phyloP scores from a whole-genome alignment of 2,329 filamentous ascomycete genomes.

The Aureobasidium pullulans region DNA sequence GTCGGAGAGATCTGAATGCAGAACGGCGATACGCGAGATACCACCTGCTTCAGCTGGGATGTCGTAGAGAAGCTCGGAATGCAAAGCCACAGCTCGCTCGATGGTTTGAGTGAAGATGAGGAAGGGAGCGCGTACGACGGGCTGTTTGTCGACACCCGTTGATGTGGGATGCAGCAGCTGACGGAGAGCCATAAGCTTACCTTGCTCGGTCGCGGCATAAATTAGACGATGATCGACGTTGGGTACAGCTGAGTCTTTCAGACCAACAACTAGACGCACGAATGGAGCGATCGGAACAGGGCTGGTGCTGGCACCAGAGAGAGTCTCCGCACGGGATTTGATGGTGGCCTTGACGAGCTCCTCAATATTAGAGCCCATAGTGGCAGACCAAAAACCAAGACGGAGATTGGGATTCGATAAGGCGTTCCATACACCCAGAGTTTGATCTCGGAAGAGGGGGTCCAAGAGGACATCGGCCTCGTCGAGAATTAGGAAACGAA shows the following conservation, averaged over 20 bases:
- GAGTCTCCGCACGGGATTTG: constrained; percentile 37
- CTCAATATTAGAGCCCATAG: constrained; percentile 92
- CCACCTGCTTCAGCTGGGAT: constrained; percentile 85
- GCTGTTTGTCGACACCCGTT: constrained; percentile 45
- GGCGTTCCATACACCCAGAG: constrained; percentile 72
- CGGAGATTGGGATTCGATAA: constrained; percentile 64
- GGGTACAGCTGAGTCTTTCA: constrained; percentile 92
- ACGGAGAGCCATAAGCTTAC: constrained; percentile 84
- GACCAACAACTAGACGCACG: constrained; percentile 81
- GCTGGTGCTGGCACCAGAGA: constrained; percentile 23
- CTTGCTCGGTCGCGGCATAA: constrained; percentile 87
- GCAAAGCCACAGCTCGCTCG: constrained; percentile 75
- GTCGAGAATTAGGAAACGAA: constrained; percentile 73
- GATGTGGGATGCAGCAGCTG: constrained; percentile 76
- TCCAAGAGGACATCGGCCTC: constrained; percentile 94
- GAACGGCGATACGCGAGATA: constrained; percentile 73
- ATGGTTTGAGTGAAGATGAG: constrained; percentile 96
- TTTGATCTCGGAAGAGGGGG: constrained; percentile 82
- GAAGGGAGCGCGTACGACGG: constrained; percentile 72
- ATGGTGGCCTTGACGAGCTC: constrained; percentile 65
- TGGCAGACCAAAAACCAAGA: constrained; percentile 88
- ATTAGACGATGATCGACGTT: constrained; percentile 83
- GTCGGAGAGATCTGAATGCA: constrained; percentile 81
- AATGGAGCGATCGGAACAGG: constrained; percentile 40
- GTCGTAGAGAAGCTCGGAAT: constrained; percentile 88